Evolutionary conservation across 495 filamentous ascomycete genomes (phyloP).

Genomic region (Echria macrotheca): DNA sequence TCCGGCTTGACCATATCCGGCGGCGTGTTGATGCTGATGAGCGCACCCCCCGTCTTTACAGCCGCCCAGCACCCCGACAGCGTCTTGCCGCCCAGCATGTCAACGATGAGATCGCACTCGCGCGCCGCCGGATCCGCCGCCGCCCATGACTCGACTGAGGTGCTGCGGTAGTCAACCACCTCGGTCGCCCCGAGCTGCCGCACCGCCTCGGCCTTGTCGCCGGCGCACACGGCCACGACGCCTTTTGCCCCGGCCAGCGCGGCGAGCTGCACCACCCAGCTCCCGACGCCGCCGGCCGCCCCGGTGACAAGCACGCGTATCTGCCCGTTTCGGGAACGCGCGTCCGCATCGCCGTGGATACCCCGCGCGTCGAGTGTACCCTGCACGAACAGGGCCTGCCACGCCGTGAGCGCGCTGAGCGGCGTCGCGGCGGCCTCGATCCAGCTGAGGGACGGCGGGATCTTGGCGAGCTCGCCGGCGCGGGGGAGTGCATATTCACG

Average conservation of each 20-base stretch:
- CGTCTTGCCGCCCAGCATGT: conserved; percentile 55
- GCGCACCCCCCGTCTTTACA: conserved; percentile 47
- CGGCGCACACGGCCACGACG: conserved; percentile 55
- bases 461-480: conserved; percentile 28
- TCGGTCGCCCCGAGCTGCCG: conserved; percentile 58
- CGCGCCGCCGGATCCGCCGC: conserved; percentile 38
- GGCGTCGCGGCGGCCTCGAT: conserved; percentile 51
- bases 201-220: conserved; percentile 50
- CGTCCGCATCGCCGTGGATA: conserved; percentile 28
- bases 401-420: conserved; percentile 58
- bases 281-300: conserved; percentile 55
- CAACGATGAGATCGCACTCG: conserved; percentile 56
- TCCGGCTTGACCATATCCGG: conserved; percentile 40
- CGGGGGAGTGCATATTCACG: conserved; percentile 48
- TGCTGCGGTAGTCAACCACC: conserved; percentile 61
- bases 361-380: conserved; percentile 21
- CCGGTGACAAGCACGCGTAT: conserved; percentile 61
- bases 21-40: conserved; percentile 46
- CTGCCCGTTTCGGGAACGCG: conserved; percentile 44
- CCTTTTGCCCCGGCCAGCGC: conserved; percentile 46
- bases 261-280: conserved; percentile 54
- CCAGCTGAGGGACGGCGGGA: conserved; percentile 50
- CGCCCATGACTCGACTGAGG: conserved; percentile 42
- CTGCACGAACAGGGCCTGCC: conserved; percentile 52
- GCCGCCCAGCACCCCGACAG: conserved; percentile 47